These are phyloP conservation scores for Allium cepa DNA, from an alignment of 106 monocot species.

Conservation along the genomic window DNA sequence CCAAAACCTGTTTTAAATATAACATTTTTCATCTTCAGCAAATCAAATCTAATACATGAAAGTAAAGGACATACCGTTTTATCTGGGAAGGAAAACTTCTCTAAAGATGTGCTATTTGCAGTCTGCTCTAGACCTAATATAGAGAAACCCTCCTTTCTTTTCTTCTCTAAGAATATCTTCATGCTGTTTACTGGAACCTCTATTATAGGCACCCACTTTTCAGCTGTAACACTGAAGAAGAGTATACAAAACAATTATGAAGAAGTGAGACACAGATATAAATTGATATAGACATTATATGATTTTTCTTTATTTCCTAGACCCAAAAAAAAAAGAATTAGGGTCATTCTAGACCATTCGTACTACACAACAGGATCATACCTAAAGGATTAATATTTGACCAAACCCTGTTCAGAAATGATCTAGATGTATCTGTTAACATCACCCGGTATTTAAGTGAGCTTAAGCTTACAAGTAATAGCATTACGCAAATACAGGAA, in stretches of 20 bases:
- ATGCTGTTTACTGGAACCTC: conserved; percentile 79
- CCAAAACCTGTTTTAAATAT: conserved; percentile 46
- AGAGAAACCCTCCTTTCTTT: conserved; percentile 74
- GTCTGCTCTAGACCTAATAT: conserved; percentile 90
- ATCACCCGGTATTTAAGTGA: no score
- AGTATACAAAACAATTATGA: background rate
- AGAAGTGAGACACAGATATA: background rate
- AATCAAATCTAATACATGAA: background rate
- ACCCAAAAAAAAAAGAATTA: no score
- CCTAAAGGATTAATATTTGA: no score
- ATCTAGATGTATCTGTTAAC: no score
- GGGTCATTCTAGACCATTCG: no score
- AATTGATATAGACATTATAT: background rate
- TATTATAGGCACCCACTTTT: conserved; percentile 86
- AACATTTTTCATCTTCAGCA: background rate
- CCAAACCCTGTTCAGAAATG: no score
- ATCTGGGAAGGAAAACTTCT: conserved; percentile 56
- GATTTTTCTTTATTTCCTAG: background rate
- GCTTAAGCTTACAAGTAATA: no score
- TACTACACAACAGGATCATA: no score
- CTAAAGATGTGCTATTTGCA: conserved; percentile 71
- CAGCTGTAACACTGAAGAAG: conserved; percentile 76
- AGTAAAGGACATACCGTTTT: conserved; percentile 52
- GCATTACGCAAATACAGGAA: no score
- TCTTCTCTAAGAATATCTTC: conserved; percentile 69